Conservation (phyloP, 1,284 basidiomycete species). For the Veloboletus limbatus region DNA sequence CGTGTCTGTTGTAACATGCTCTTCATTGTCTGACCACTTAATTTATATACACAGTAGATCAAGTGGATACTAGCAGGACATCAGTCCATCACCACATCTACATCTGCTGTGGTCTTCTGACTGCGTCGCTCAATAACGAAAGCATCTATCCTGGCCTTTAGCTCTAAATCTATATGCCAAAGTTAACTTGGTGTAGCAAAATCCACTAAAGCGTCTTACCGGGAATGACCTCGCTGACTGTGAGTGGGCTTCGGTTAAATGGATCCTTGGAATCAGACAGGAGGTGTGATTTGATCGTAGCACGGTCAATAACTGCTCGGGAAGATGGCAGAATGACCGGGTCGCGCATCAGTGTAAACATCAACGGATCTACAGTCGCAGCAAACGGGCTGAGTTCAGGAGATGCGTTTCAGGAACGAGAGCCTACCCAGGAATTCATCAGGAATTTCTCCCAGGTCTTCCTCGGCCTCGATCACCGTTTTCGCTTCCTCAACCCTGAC, state of each 20-base stretch:
- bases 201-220: slow-evolving; percentile 38
- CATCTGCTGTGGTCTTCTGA: slow-evolving; percentile 34
- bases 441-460: slow-evolving; percentile 91
- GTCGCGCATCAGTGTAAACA: slow-evolving; percentile 95
- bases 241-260: slow-evolving; percentile 82
- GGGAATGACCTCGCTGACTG: slow-evolving; percentile 80
- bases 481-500: slow-evolving; percentile 84
- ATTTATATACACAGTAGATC: slow-evolving; percentile 10
- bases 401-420: not conserved
- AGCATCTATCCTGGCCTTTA: slow-evolving; percentile 62
- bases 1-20: no score
- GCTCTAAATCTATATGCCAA: slow-evolving; percentile 46
- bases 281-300: slow-evolving; percentile 94
- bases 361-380: slow-evolving; percentile 71
- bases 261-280: slow-evolving; percentile 90
- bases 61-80: slow-evolving; percentile 11
- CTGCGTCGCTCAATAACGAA: slow-evolving; percentile 53
- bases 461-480: slow-evolving; percentile 78
- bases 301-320: slow-evolving; percentile 76
- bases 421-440: slow-evolving; percentile 89
- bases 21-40: not conserved
- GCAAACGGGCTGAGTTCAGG: not conserved
- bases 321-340: slow-evolving; percentile 92
- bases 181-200: slow-evolving; percentile 8
- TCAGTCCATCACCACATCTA: slow-evolving; percentile 34